Conservation (phyloP, 192 early-diverging fungal species). For the Anaeromyces robustus region DNA sequence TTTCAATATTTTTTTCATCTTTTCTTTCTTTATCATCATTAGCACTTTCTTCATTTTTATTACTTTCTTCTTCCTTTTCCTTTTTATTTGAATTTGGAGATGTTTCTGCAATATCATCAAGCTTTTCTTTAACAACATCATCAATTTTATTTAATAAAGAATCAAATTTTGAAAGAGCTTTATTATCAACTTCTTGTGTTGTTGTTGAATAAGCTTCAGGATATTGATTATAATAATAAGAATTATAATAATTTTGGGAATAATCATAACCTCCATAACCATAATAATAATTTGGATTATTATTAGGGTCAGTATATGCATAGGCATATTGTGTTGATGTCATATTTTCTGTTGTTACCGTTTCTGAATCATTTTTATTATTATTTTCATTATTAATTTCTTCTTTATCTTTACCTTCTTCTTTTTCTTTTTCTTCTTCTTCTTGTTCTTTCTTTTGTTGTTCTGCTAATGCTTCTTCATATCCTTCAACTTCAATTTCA, state of each 20-base stretch:
- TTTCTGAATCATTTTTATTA: not conserved
- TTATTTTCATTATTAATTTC: not conserved
- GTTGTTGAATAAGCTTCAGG: not conserved
- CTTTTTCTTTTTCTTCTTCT: not conserved
- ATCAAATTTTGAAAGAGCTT: not conserved
- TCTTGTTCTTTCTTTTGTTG: not conserved
- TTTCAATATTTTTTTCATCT: too few species aligned
- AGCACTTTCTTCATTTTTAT: not conserved
- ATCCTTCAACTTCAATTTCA: not conserved
- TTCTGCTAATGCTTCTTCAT: not conserved
- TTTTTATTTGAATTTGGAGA: not conserved
- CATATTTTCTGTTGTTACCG: not conserved
- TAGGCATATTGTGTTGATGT: not conserved
- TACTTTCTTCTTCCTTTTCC: not conserved
- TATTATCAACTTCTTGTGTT: not conserved
- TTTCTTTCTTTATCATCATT: too few species aligned
- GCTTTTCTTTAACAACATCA: not conserved
- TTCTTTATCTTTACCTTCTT: not conserved
- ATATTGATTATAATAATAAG: not conserved
- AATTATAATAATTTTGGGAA: not conserved
- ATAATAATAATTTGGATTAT: not conserved
- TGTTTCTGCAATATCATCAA: not conserved
- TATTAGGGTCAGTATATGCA: not conserved
- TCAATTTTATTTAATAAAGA: not conserved
- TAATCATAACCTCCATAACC: not conserved